Evolutionary conservation across 2,329 filamentous ascomycete genomes (phyloP), one percentile per base, ranked within the genome.

Genomic region (Colletotrichum lini): DNA sequence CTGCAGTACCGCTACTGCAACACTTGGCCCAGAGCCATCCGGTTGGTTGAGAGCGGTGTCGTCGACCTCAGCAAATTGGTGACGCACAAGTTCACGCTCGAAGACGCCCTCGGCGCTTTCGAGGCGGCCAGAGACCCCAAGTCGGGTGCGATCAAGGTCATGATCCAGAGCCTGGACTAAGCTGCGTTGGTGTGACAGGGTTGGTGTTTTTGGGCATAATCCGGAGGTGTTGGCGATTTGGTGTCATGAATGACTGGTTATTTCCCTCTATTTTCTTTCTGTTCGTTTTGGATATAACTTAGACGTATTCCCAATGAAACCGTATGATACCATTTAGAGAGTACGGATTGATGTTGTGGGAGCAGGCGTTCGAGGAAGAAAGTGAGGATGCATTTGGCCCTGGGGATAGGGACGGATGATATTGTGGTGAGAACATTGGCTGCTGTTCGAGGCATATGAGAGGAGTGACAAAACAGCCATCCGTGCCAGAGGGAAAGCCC

Each of bases 1-100:
- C 96, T 98, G 82, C 96, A 98, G 85, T 98, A 98, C 86, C 90
- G 96, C 73, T 98, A 98, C 86, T 90, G 89, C 84, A 98, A 98
- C 85, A 98, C 94, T 26, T 98, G 96, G 96, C 96, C 96, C 44
- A 90, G 94, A 73, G 96, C 96, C 53, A 98, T 98, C 76, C 90
- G 95, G 58, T 85, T 98, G 74, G 88, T 98, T 47, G 90, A 94
- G 85, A 94, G 92, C 79, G 94, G 94, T 2, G 89, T 98, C 4
- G 89, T 98, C 77, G 91, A 97, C 79, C 84, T 98, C 79, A 89
- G 88, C 77, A 93, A 90, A 82, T 84, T 98, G 72, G 94, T 98
- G 59, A 98, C 96, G 50, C 96, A 98, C 85, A 89, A 94, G 21
- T 98, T 93, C 84, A 85, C 88, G 74, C 84, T 98, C 47, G 95